Percentiles rank a stretch among this genome's conserved stretches.
Evolutionary conservation across 2,329 filamentous ascomycete genomes (phyloP).

Genomic region (Annulohypoxylon truncatum): DNA sequence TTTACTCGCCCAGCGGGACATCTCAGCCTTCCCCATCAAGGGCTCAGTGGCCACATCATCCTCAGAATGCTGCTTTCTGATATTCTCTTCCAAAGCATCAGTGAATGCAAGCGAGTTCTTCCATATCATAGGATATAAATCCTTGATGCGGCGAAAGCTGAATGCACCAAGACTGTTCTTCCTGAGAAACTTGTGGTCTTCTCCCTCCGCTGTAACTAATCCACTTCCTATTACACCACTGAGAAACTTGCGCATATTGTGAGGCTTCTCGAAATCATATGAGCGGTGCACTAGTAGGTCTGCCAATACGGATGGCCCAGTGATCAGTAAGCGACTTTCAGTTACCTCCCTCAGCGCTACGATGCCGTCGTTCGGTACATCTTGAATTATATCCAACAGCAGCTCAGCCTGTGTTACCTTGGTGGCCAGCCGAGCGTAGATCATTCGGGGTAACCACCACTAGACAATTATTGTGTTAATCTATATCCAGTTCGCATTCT

Average conservation of each 20-base stretch:
- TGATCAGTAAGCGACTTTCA: constrained; percentile 38
- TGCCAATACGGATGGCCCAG: constrained; percentile 55
- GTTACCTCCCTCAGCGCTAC: constrained; percentile 37
- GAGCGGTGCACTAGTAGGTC: constrained; percentile 62
- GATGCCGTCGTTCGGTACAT: constrained; percentile 41
- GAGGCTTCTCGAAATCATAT: constrained; percentile 66
- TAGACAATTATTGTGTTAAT: constrained; percentile 4
- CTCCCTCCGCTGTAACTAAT: constrained; percentile 73
- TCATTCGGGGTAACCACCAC: constrained; percentile 35
- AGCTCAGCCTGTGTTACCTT: constrained; percentile 37
- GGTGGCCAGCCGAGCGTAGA: constrained; percentile 22
- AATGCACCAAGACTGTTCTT: constrained; percentile 77
- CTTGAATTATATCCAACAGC: constrained; percentile 40
- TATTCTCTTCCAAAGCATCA: constrained; percentile 57
- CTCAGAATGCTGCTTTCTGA: constrained; percentile 42
- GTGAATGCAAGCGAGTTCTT: constrained; percentile 57
- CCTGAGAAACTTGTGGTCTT: constrained; percentile 76
- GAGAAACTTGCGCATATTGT: constrained; percentile 60
- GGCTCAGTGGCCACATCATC: constrained; percentile 5
- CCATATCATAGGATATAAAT: constrained; percentile 78
- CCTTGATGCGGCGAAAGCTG: constrained; percentile 74
- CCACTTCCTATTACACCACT: constrained; percentile 67
- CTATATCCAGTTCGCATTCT: not conserved
- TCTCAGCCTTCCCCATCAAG: constrained; percentile 45
- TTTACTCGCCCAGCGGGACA: constrained; percentile 63